Evolutionary conservation across 2,329 filamentous ascomycete species (phyloP).

Genomic region (Fusarium musae): DNA sequence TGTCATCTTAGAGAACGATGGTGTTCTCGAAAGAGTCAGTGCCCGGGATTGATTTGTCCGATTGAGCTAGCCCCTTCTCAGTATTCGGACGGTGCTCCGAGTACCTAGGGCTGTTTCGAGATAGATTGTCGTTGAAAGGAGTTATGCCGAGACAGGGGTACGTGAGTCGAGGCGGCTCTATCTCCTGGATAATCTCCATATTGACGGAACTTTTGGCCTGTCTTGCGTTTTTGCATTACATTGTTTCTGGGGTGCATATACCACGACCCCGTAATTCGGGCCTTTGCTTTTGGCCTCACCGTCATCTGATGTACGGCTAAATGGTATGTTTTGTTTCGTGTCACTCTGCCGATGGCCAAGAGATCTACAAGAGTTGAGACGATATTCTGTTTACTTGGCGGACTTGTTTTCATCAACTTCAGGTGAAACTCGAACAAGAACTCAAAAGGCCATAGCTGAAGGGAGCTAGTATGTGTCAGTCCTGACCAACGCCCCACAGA

Average conservation of each 20-base stretch:
- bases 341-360: not conserved
- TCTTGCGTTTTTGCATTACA: not conserved
- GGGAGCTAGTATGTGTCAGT: not conserved
- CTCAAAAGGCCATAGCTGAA: not conserved
- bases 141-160: not conserved
- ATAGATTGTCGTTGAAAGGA: not conserved
- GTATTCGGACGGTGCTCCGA: not conserved
- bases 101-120: slow-evolving; percentile 1
- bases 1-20: not conserved
- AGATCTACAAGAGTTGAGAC: not conserved
- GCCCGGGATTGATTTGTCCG: not conserved
- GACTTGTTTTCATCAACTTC: not conserved
- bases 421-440: not conserved
- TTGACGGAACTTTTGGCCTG: not conserved
- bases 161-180: not conserved
- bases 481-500: not conserved
- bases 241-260: not conserved
- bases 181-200: not conserved
- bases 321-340: not conserved
- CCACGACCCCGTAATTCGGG: not conserved
- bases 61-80: not conserved
- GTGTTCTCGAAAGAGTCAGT: not conserved
- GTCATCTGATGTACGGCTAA: not conserved
- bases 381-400: not conserved
- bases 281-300: not conserved